A percentile compares a stretch with the other conserved stretches of the same genome.
Conservation (phyloP, 2,329 filamentous ascomycete species). For the Alternaria gaisen region DNA sequence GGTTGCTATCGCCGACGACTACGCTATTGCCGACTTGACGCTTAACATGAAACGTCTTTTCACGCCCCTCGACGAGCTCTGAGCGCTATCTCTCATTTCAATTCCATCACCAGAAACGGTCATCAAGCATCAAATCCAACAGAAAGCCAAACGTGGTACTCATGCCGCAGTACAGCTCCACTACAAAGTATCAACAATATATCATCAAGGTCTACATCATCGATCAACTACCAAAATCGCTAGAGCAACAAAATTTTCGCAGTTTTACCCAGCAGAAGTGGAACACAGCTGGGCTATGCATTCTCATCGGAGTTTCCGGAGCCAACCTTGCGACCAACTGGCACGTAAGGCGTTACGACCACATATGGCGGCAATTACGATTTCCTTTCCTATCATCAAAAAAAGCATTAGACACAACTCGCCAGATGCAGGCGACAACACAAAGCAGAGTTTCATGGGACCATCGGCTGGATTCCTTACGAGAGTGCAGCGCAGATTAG, state of each 20-base stretch:
- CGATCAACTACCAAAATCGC: slow-evolving; percentile 18
- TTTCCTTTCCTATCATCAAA: slow-evolving; percentile 33
- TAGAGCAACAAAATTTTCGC: slow-evolving; percentile 23
- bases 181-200: slow-evolving; percentile 30
- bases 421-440: slow-evolving; percentile 33
- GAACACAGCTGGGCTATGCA: slow-evolving; percentile 33
- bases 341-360: slow-evolving; percentile 28
- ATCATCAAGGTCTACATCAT: slow-evolving; percentile 29
- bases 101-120: slow-evolving; percentile 8
- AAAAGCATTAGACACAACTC: slow-evolving; percentile 50
- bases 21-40: slow-evolving; percentile 69
- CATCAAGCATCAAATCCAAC: slow-evolving; percentile 4
- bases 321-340: slow-evolving; percentile 19
- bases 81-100: slow-evolving; percentile 1
- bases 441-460: slow-evolving; percentile 24
- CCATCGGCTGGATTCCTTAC: slow-evolving; percentile 27
- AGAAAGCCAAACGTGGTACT: slow-evolving; percentile 11
- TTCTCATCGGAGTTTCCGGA: slow-evolving; percentile 42
- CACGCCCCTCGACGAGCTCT: slow-evolving; percentile 60
- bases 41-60: slow-evolving; percentile 78
- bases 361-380: slow-evolving; percentile 32
- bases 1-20: slow-evolving; percentile 72
- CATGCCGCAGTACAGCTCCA: slow-evolving; percentile 19
- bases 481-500: slow-evolving; percentile 35
- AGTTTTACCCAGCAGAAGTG: slow-evolving; percentile 22